These are phyloP conservation scores for Ogataea ganodermae DNA, from an alignment of 805 yeast genomes.

Conservation along the genomic window DNA sequence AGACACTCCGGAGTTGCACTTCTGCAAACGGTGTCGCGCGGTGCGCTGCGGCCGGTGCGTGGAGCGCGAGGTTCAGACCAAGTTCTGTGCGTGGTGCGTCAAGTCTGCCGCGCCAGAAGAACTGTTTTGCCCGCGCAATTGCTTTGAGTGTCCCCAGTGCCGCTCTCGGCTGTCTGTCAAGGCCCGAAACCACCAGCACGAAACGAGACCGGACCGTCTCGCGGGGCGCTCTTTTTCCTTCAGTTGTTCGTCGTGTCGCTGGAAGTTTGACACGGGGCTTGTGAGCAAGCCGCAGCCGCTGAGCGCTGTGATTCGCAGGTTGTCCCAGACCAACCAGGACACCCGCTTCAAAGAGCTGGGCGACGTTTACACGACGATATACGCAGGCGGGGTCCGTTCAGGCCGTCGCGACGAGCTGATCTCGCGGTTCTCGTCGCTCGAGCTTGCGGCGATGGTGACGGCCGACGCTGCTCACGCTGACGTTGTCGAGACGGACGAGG, in stretches of 20 bases:
- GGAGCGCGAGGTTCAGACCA: conserved; percentile 20
- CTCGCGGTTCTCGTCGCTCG: conserved; percentile 21
- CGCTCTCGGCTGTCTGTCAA: conserved; percentile 19
- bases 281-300: conserved; percentile 46
- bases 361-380: conserved; percentile 20
- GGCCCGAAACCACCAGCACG: conserved; percentile 17
- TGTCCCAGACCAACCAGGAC: conserved; percentile 13
- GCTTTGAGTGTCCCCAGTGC: conserved; percentile 40
- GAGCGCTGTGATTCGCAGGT: conserved; percentile 28
- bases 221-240: conserved; percentile 41
- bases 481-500: neutral
- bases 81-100: conserved; percentile 35
- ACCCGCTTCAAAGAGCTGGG: conserved; percentile 16
- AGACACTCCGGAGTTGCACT: conserved; percentile 20
- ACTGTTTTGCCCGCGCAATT: conserved; percentile 31
- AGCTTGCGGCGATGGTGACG: conserved; percentile 23
- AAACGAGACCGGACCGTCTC: conserved; percentile 10
- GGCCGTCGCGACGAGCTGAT: conserved; percentile 17
- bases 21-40: conserved; percentile 32
- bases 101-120: conserved; percentile 9
- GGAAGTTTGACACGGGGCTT: conserved; percentile 38
- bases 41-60: conserved; percentile 33
- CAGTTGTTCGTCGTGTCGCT: conserved; percentile 40
- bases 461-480: conserved; percentile 9
- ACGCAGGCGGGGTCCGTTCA: conserved; percentile 10